Evolutionary conservation across 179 eudicot genomes (phyloP).

Genomic region (Spergularia azorica): DNA sequence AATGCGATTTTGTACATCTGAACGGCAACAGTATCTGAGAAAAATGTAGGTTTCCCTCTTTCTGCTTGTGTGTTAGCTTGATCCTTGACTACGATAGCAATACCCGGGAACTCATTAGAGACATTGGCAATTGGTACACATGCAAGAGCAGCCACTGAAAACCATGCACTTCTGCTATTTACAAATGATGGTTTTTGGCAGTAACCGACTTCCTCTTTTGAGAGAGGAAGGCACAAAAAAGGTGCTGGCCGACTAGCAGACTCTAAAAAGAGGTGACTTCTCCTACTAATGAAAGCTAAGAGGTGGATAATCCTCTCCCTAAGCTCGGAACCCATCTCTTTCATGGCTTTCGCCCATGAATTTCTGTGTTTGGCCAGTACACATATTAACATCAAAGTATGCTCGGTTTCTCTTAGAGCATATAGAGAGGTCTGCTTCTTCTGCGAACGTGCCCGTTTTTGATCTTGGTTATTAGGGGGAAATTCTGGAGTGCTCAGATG

Average conservation of each 20-base stretch:
- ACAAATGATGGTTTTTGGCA: slow-evolving; percentile 58
- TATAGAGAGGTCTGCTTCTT: slow-evolving; percentile 54
- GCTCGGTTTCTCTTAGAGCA: slow-evolving; percentile 72
- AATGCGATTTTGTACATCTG: slow-evolving; percentile 74
- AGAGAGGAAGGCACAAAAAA: slow-evolving; percentile 59
- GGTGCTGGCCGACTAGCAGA: slow-evolving; percentile 45
- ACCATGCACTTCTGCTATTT: slow-evolving; percentile 79
- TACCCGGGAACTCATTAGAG: slow-evolving; percentile 45
- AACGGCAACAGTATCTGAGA: slow-evolving; percentile 72
- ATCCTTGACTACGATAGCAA: slow-evolving; percentile 55
- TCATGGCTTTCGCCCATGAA: slow-evolving; percentile 75
- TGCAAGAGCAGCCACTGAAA: slow-evolving; percentile 69
- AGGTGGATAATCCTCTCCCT: slow-evolving; percentile 84
- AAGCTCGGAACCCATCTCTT: slow-evolving; percentile 66
- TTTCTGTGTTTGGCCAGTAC: slow-evolving; percentile 62
- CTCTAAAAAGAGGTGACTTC: slow-evolving; percentile 56
- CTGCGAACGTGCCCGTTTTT: slow-evolving; percentile 70
- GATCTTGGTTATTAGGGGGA: slow-evolving; percentile 57
- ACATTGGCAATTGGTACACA: slow-evolving; percentile 44
- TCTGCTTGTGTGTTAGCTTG: slow-evolving; percentile 31
- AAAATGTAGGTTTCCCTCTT: slow-evolving; percentile 44
- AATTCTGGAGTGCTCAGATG: slow-evolving; percentile 70
- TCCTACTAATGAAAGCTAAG: slow-evolving; percentile 80
- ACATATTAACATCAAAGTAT: slow-evolving; percentile 70
- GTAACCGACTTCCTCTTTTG: slow-evolving; percentile 71